Base-by-base conservation (phyloP, 139 green algal species). In the Spirogloea muscicola region DNA sequence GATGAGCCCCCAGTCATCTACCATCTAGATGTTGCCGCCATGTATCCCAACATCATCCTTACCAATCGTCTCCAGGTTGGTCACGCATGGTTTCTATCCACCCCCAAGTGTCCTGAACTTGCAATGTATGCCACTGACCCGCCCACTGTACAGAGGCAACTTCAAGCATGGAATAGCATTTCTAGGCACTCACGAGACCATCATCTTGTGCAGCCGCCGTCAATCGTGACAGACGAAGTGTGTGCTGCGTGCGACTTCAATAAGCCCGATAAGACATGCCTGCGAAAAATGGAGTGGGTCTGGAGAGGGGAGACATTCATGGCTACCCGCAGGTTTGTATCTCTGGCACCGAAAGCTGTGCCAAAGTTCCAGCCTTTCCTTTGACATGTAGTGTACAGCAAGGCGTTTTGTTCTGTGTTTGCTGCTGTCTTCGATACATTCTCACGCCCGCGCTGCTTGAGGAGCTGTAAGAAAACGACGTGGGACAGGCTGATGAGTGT, bases 21-120 rank as follows among this genome's bases (percentile, higher is more conserved):
- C 80, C 94, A 98, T 76, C 86, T 98, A 61, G 94, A 98, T 76
- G 94, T 98, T 39, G 92, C 93, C 0, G 94, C 94, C 61, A 98
- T 98, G 94, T 98, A 98, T 85, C 94, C 94, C 76, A 97, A 97
- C 89, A 98, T 98, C 88, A 98, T 98, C 81, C 90, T 98, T 57
- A 98, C 94, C 64, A 98, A 98, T 85, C 67, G 82, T 3, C 76
- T 88, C 2, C 84, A 88, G 76, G 73, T 81, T n/a, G n/a, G 57
- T 10, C 7, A 7, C 61, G 18, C 13, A 70, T 16, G 21, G 46
- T 21, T 55, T 55, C 21, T 55, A n/a, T n/a, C n/a, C n/a, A n/a
- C n/a, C n/a, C n/a, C n/a, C n/a, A n/a, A n/a, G n/a, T n/a, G n/a
- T n/a, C n/a, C n/a, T n/a, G n/a, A n/a, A n/a, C n/a, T n/a, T n/a